phyloP scores from a whole-genome alignment of 75 land plant species.

The Pinus tabuliformis region DNA sequence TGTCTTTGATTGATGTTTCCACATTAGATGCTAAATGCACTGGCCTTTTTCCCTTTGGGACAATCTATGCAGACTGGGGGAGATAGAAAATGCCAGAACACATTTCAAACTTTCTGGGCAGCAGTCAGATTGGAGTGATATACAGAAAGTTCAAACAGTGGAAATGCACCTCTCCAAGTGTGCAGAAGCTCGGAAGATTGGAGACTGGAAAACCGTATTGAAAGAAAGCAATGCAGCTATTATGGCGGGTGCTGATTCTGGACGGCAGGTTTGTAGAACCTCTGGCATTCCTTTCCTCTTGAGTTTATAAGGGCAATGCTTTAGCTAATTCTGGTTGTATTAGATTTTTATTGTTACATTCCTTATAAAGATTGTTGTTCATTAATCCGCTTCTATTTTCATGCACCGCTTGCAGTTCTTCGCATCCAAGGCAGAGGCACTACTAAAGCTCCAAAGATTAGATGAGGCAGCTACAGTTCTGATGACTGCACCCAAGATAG shows the following conservation, averaged over 20 bases:
- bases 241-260: slow-evolving; percentile 78
- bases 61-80: slow-evolving; percentile 63
- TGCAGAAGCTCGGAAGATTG: slow-evolving; percentile 59
- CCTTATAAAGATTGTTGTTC: neutral
- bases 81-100: slow-evolving; percentile 65
- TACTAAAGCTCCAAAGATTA: slow-evolving; percentile 63
- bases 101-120: slow-evolving; percentile 50
- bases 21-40: neutral
- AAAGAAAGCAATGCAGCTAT: slow-evolving; percentile 84
- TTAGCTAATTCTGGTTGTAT: neutral
- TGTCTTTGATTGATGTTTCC: neutral
- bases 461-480: slow-evolving; percentile 67
- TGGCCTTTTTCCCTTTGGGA: slow-evolving; percentile 4
- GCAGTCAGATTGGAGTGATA: slow-evolving; percentile 44
- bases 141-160: slow-evolving; percentile 54
- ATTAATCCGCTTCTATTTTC: slow-evolving; percentile 3
- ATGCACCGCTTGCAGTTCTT: slow-evolving; percentile 35
- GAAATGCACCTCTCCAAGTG: slow-evolving; percentile 61
- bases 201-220: slow-evolving; percentile 71
- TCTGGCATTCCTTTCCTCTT: neutral
- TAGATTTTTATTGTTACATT: neutral
- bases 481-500: slow-evolving; percentile 37
- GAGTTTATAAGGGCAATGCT: neutral
- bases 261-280: slow-evolving; percentile 57
- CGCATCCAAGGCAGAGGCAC: slow-evolving; percentile 82